A percentile compares a stretch with the other conserved stretches of the same genome.
These are phyloP conservation scores for Xerocomus amazonicus DNA, from an alignment of 1,284 basidiomycete species.

Conservation along the genomic window DNA sequence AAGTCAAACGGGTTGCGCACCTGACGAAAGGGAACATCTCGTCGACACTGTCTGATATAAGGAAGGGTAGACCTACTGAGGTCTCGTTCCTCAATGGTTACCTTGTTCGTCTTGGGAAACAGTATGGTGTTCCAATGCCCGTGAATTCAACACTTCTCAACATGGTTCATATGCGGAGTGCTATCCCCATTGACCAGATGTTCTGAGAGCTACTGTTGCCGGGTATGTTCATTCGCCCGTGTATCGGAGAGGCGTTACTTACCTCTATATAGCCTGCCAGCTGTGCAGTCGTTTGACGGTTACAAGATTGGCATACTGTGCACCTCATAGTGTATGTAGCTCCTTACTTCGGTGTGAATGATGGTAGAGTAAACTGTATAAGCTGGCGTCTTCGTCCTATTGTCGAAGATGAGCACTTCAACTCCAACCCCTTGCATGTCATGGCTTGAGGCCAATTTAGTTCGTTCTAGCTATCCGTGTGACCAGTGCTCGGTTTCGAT, in stretches of 20 bases:
- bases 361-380: no score
- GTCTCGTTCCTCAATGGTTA: slow-evolving; percentile 88
- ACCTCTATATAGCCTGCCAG: slow-evolving; percentile 1
- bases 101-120: slow-evolving; percentile 61
- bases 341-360: no score
- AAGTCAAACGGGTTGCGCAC: slow-evolving; percentile 54
- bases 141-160: slow-evolving; percentile 59
- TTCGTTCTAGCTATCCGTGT: no score
- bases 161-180: slow-evolving; percentile 52
- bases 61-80: slow-evolving; percentile 61
- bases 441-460: no score
- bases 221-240: slow-evolving; percentile 10
- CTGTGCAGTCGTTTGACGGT: not conserved
- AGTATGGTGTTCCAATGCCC: slow-evolving; percentile 61
- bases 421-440: no score
- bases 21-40: slow-evolving; percentile 65
- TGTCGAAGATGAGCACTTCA: no score
- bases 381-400: no score
- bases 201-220: slow-evolving; percentile 13
- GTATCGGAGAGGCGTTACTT: not conserved
- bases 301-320: no score
- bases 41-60: slow-evolving; percentile 75
- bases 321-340: no score
- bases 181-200: slow-evolving; percentile 44
- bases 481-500: no score